phyloP scores from a whole-genome alignment of 495 filamentous ascomycete species.

The Parachaetomium inaequale region DNA sequence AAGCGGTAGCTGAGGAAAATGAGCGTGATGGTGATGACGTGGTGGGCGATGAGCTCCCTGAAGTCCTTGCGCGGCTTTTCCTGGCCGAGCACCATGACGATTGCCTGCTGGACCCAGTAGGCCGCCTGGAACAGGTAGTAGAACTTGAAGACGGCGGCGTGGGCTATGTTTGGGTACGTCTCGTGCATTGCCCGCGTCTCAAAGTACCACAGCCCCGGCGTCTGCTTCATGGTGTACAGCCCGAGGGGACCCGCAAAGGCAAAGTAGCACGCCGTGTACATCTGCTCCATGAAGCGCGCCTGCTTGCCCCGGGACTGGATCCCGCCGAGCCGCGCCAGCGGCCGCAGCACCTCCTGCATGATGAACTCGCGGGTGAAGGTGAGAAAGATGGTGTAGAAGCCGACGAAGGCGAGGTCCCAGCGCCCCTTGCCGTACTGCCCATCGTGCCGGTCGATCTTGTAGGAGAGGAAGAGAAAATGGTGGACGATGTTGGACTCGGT shows the following conservation, averaged over 20 bases:
- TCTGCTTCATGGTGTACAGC: constrained; percentile 84
- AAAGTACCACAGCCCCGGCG: constrained; percentile 89
- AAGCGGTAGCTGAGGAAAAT: constrained; percentile 90
- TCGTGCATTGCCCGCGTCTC: constrained; percentile 88
- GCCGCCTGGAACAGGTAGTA: constrained; percentile 94
- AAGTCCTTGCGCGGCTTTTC: constrained; percentile 97
- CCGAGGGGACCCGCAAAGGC: constrained; percentile 77
- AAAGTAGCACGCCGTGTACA: constrained; percentile 95
- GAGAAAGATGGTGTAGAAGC: constrained; percentile 84
- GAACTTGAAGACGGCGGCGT: constrained; percentile 85
- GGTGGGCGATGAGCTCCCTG: constrained; percentile 89
- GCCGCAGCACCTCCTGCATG: constrained; percentile 89
- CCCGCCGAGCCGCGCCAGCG: constrained; percentile 65
- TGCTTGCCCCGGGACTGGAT: constrained; percentile 75
- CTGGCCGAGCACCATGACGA: constrained; percentile 81
- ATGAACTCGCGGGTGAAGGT: constrained; percentile 93
- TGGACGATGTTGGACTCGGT: constrained; percentile 75
- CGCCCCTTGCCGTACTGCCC: constrained; percentile 76
- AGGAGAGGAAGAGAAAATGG: constrained; percentile 89
- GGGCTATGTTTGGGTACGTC: constrained; percentile 79
- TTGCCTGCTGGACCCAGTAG: constrained; percentile 96
- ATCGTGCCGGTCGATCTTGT: constrained; percentile 53
- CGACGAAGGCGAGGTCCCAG: constrained; percentile 79
- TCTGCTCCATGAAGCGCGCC: constrained; percentile 92
- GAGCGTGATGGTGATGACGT: constrained; percentile 82